These are phyloP conservation scores for Penicillium sp. DNA, from an alignment of 2,329 filamentous ascomycete genomes.

Conservation along the genomic window DNA sequence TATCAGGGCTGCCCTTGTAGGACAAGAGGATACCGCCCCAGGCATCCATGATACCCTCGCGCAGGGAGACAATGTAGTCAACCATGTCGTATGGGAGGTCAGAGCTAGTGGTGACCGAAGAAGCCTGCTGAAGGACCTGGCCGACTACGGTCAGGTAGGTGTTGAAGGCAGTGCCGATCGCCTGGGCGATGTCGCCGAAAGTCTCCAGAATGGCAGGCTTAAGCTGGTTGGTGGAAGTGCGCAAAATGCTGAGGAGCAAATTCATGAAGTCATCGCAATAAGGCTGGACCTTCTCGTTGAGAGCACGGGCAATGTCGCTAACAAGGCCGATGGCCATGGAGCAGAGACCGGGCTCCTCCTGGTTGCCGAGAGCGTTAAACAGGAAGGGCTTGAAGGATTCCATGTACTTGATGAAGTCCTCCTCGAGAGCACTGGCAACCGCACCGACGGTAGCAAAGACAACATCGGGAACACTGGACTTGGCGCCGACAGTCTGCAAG, in stretches of 20 bases:
- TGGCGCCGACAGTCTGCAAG: slow-evolving; percentile 70
- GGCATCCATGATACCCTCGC: slow-evolving; percentile 98
- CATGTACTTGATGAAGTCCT: slow-evolving; percentile 97
- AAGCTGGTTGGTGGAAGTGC: slow-evolving; percentile 79
- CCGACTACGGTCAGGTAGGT: slow-evolving; percentile 90
- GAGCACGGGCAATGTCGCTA: slow-evolving; percentile 89
- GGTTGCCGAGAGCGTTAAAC: slow-evolving; percentile 90
- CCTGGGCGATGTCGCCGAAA: slow-evolving; percentile 95
- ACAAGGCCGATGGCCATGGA: slow-evolving; percentile 97
- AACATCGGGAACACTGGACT: slow-evolving; percentile 92
- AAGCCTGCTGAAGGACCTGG: slow-evolving; percentile 89
- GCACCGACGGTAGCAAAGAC: slow-evolving; percentile 89
- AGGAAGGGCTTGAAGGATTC: slow-evolving; percentile 88
- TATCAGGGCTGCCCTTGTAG: slow-evolving; percentile 67
- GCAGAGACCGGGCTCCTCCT: slow-evolving; percentile 90
- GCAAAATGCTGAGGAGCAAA: slow-evolving; percentile 85
- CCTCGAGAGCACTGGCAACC: slow-evolving; percentile 86
- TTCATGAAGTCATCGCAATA: slow-evolving; percentile 99
- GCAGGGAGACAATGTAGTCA: slow-evolving; percentile 90
- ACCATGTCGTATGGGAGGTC: slow-evolving; percentile 93
- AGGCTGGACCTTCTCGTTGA: slow-evolving; percentile 86
- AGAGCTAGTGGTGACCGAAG: slow-evolving; percentile 71
- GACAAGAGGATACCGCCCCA: slow-evolving; percentile 97
- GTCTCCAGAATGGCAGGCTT: slow-evolving; percentile 97
- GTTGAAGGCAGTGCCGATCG: slow-evolving; percentile 88